Base-by-base conservation (phyloP, 495 filamentous ascomycete species). In the Monascus purpureus region DNA sequence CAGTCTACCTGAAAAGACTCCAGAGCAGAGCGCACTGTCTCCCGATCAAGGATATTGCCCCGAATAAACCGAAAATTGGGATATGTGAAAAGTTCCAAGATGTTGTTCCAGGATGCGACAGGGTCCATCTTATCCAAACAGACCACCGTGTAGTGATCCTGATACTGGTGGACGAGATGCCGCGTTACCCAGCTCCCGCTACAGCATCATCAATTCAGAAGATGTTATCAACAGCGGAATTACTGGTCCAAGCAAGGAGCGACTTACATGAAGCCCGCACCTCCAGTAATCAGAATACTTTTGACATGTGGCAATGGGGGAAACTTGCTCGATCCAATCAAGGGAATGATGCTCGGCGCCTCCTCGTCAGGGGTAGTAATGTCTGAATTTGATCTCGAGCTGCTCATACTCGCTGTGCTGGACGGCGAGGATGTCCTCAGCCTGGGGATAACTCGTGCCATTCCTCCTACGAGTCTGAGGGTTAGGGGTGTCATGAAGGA, bases 61-160 rank as follows among this genome's bases (percentile, higher is more conserved):
- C 74, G 69, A 44, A 80, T 67, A 47, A 85, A 85, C n/a, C 63
- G 63, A 47, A 85, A 85, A 52, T 82, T 84, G 16, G 68, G 60
- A 38, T 57, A 57, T 34, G 57, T 59, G 37, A 77, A 59, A 15
- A 85, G 62, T 19, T 55, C 53, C 3, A 67, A 57, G 8, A 75
- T 77, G 52, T 85, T 85, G 53, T 78, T 74, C 41, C 81, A 54
- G 7, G 75, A 79, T 9, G 79, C 62, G 50, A 73, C 78, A 52
- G 79, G 77, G 45, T 82, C 77, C 27, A 85, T 61, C 51, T 81
- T 83, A 53, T 85, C 80, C 41, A 82, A 80, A 11, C 74, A 81
- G 24, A 85, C 52, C 36, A 83, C 67, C 35, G 75, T 78, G 61
- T 85, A 85, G 28, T 74, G 44, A 0, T 72, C 63, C 9, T 22